Conservation (phyloP, 805 yeast species). For the Hanseniaspora meyeri region DNA sequence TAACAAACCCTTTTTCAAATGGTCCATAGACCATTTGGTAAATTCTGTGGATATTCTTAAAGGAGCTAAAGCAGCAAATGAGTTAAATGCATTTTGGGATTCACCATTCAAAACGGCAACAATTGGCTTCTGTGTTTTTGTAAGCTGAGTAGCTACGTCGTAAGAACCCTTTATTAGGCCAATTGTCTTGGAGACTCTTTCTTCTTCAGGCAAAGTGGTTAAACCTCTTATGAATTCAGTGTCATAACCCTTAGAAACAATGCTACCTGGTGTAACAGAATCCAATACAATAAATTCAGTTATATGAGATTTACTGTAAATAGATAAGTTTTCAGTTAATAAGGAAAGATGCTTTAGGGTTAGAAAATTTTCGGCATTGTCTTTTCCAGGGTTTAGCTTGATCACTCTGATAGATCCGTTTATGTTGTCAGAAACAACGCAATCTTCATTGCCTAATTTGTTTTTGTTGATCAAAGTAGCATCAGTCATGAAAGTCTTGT, state of each 20-base stretch:
- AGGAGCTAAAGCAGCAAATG: slow-evolving; percentile 78
- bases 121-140: slow-evolving; percentile 51
- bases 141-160: background rate
- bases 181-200: background rate
- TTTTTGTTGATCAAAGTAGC: slow-evolving; percentile 3
- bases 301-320: background rate
- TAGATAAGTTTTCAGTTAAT: background rate
- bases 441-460: background rate
- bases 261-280: slow-evolving; percentile 3
- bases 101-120: slow-evolving; percentile 83
- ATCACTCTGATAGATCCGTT: background rate
- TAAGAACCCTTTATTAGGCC: background rate
- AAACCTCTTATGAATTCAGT: background rate
- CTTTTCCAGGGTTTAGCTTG: background rate
- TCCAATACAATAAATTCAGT: slow-evolving; percentile 4
- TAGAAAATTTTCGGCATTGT: background rate
- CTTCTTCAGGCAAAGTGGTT: background rate
- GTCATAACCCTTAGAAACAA: slow-evolving; percentile 1
- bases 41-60: slow-evolving; percentile 87
- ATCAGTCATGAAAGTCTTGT: slow-evolving; percentile 2
- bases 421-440: background rate
- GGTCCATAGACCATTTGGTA: slow-evolving; percentile 94
- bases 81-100: slow-evolving; percentile 97
- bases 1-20: slow-evolving; percentile 89
- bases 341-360: background rate